phyloP scores from a whole-genome alignment of 495 filamentous ascomycete species.

The Melanomma pulvis-pyrius region DNA sequence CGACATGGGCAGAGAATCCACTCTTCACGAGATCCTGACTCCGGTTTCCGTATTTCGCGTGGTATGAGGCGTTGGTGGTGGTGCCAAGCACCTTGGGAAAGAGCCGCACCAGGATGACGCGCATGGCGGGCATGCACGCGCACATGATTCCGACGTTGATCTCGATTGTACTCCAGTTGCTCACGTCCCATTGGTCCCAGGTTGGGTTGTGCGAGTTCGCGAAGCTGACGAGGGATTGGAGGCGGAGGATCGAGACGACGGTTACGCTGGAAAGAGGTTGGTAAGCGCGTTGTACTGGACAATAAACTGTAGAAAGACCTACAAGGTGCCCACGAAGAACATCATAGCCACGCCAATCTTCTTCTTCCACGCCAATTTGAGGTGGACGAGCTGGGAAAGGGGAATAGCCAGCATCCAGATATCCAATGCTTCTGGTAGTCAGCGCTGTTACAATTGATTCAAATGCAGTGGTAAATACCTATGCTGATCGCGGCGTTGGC shows the following conservation, averaged over 20 bases:
- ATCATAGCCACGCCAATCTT: constrained; percentile 57
- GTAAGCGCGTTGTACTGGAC: background rate
- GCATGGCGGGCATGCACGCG: constrained; percentile 44
- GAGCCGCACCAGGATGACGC: constrained; percentile 26
- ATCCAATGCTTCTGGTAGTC: constrained; percentile 22
- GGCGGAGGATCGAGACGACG: constrained; percentile 49
- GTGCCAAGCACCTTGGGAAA: constrained; percentile 31
- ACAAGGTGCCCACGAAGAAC: constrained; percentile 60
- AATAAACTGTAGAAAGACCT: constrained; percentile 22
- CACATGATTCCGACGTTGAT: constrained; percentile 45
- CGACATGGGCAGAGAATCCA: background rate
- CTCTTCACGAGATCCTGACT: constrained; percentile 1
- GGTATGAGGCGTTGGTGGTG: background rate
- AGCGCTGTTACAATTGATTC: background rate
- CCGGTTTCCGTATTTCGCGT: constrained; percentile 7
- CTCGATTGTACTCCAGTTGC: constrained; percentile 41
- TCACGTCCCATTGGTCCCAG: constrained; percentile 37
- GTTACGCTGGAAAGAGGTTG: constrained; percentile 41
- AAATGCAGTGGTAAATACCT: background rate
- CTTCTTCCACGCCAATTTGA: constrained; percentile 52
- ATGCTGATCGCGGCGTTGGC: constrained; percentile 38
- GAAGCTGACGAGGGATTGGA: constrained; percentile 46
- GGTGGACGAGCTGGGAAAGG: constrained; percentile 50
- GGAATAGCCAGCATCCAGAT: constrained; percentile 45
- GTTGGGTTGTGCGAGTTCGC: constrained; percentile 41